Base-by-base conservation (phyloP, 805 yeast species). In the Candida montana region DNA sequence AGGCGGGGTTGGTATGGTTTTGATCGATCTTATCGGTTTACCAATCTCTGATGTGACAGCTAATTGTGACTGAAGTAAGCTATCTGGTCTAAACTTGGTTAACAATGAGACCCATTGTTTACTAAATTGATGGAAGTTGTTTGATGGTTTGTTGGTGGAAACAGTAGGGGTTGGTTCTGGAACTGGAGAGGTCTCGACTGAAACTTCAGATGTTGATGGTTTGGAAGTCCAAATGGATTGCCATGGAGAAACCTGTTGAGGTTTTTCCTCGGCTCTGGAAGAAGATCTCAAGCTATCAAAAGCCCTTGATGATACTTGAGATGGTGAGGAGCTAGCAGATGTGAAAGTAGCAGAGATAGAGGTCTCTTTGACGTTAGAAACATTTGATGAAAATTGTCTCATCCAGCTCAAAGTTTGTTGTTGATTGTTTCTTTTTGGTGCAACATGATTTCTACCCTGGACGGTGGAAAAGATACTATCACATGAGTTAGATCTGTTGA, bases 401-500 rank as follows among this genome's bases (percentile, higher is more conserved):
- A 56, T 54, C 61, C 61, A 56, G 17, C 23, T 41, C 38, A 55
- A 44, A 2, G 58, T 55, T 30, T 54, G 57, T 9, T 52, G 27
- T 30, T 45, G 50, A n/a, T 51, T 46, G 29, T 54, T 53, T 33
- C 30, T 47, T 7, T 40, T 41, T 26, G 56, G 57, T 5, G 41
- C 37, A 11, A 42, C 31, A 9, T 56, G 57, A 3, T 49, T 45
- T 39, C 54, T 51, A 1, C 55, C 34, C 2, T 50, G 49, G 45
- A 52, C 49, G 4, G 46, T 45, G 8, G 59, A 53, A 40, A 57
- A 57, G 11, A 57, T 52, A 31, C 55, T 50, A 38, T 57, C 59
- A 43, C 57, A 55, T 2, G 61, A 57, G 35, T 53, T 57, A 11
- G 61, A 54, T 47, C 61, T 49, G 42, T 54, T 54, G 35, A 57